Evolutionary conservation across 2,329 filamentous ascomycete species (phyloP), one percentile per base, ranked within the genome.

Genomic region (Paracoccidioides lutzii): DNA sequence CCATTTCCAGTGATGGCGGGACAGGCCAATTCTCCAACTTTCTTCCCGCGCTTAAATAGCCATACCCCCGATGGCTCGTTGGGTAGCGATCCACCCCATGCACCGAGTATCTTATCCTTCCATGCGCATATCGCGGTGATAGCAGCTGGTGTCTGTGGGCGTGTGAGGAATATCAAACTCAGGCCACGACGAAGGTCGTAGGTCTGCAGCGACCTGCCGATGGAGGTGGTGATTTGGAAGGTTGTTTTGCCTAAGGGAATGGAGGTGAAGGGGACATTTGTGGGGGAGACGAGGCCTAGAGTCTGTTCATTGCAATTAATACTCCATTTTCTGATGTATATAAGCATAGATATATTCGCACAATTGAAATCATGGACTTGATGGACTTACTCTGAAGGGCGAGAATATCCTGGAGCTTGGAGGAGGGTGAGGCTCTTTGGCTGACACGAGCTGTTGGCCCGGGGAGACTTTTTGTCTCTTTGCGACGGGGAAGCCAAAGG

Each of bases 161-260:
- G 81, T 22, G 88, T 96, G 58, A 98, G 81, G 71, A 98, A 98
- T 65, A 97, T 83, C 52, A 98, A 82, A 65, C 94, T 91, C 59
- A 98, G 80, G 49, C 91, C 91, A 64, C 85, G 83, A 69, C 87
- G 88, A 59, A 98, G 75, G 69, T 98, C 93, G 75, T 98, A 98
- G 0, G 93, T 98, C 72, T 98, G 93, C 49, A 98, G 79, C 57
- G 85, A 88, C 65, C 84, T 82, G 59, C 91, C 93, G 59, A 94
- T 87, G 0, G 89, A 97, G 35, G 93, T 98, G 38, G 93, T 97
- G 71, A 98, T 89, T 70, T 98, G 93, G 68, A 95, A 98, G 3
- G 90, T 95, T 0, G 88, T 91, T 73, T 95, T 95, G 57, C 93
- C 93, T 14, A 95, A 78, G 0, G 91, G 87, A 37, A 94, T 80